A percentile compares a stretch with the other conserved stretches of the same genome.
Conservation (phyloP, 805 yeast species). For the Spathaspora gorwiae region DNA sequence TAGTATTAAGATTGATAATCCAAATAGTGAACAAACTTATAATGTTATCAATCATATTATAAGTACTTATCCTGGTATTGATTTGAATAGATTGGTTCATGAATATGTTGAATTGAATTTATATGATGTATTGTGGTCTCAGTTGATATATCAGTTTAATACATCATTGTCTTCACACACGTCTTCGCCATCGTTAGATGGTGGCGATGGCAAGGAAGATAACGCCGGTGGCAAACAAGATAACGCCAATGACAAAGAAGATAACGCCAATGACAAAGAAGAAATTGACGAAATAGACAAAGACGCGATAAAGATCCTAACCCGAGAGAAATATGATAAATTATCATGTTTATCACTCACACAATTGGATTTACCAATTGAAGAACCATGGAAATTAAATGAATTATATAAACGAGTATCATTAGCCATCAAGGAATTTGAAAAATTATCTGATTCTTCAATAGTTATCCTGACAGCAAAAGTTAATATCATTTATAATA, state of each 20-base stretch:
- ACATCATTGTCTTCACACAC: no score
- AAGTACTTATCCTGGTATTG: constrained; percentile 33
- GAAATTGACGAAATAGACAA: constrained; percentile 15
- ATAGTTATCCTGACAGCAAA: constrained; percentile 43
- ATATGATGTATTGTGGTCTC: constrained; percentile 64
- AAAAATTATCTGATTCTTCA: constrained; percentile 37
- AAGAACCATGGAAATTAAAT: constrained; percentile 37
- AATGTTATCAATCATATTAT: constrained; percentile 26
- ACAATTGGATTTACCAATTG: constrained; percentile 45
- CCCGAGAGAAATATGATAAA: constrained; percentile 26
- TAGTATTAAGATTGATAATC: constrained; percentile 21
- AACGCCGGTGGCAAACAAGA: no score
- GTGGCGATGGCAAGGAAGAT: no score
- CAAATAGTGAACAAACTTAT: constrained; percentile 26
- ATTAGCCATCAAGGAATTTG: constrained; percentile 50
- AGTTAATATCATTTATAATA: constrained; percentile 43
- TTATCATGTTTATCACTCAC: constrained; percentile 43
- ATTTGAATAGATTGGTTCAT: constrained; percentile 53
- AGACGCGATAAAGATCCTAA: constrained; percentile 23
- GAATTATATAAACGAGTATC: constrained; percentile 37
- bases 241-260: no score
- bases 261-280: constrained; percentile 18
- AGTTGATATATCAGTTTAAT: constrained; percentile 31
- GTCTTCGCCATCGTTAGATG: no score
- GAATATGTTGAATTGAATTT: constrained; percentile 69